Conservation (phyloP, 805 yeast species). For the Candida chauliodis region DNA sequence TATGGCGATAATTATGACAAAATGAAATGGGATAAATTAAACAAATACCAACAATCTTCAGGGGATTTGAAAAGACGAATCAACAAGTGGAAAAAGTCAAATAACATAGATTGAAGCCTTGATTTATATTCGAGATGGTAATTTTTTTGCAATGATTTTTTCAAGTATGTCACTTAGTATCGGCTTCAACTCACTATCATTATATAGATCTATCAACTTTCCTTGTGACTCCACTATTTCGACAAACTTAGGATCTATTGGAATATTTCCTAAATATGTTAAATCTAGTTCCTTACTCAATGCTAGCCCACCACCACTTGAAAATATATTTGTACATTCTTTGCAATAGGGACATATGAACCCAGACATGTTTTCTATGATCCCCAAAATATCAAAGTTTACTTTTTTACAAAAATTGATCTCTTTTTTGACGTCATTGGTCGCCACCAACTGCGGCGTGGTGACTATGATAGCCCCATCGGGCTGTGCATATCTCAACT, state of each 20-base stretch:
- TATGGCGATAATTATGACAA: conserved; percentile 85
- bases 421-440: conserved; percentile 93
- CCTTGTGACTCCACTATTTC: conserved; percentile 75
- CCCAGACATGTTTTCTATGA: conserved; percentile 96
- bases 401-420: conserved; percentile 89
- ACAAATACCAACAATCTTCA: conserved; percentile 77
- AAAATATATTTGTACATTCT: conserved; percentile 88
- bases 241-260: conserved; percentile 90
- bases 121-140: conserved; percentile 20
- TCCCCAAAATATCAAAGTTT: conserved; percentile 72
- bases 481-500: conserved; percentile 63
- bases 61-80: conserved; percentile 78
- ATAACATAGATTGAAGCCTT: conserved; percentile 19
- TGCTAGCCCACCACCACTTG: conserved; percentile 84
- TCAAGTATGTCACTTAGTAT: conserved; percentile 34
- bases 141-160: conserved; percentile 27
- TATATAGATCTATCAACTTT: conserved; percentile 31
- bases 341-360: conserved; percentile 91
- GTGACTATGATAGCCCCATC: conserved; percentile 96
- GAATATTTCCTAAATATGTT: conserved; percentile 79
- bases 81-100: conserved; percentile 59
- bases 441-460: conserved; percentile 91
- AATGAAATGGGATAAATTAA: conserved; percentile 90
- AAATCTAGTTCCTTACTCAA: conserved; percentile 62
- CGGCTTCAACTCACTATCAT: conserved; percentile 32